Conservation (phyloP, 2,329 filamentous ascomycete species). For the Phymatotrichopsis omnivora region DNA sequence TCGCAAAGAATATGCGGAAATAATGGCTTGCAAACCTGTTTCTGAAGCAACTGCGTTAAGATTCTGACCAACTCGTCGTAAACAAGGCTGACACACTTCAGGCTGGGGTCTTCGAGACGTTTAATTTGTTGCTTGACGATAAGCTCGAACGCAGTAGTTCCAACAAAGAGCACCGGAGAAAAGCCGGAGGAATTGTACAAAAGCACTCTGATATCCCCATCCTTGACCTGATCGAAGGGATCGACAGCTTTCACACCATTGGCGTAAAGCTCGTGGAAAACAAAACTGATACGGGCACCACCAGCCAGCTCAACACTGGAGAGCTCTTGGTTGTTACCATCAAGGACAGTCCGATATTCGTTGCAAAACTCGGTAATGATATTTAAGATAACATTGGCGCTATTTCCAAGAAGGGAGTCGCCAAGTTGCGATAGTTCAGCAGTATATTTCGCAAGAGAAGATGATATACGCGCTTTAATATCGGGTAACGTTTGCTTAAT, state of each 20-base stretch:
- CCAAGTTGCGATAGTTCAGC: slow-evolving; percentile 73
- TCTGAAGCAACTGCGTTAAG: slow-evolving; percentile 75
- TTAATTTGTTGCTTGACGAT: slow-evolving; percentile 99
- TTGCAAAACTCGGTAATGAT: slow-evolving; percentile 99
- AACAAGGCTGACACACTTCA: slow-evolving; percentile 94
- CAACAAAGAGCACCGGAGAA: slow-evolving; percentile 90
- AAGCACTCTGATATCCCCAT: slow-evolving; percentile 92
- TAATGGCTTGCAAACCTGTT: slow-evolving; percentile 39
- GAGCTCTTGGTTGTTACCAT: slow-evolving; percentile 92
- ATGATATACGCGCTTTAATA: slow-evolving; percentile 94
- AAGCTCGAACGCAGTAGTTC: slow-evolving; percentile 93
- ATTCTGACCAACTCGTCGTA: slow-evolving; percentile 97
- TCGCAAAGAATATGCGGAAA: background rate
- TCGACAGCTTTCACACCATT: slow-evolving; percentile 97
- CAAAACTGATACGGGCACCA: slow-evolving; percentile 95
- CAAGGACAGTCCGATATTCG: slow-evolving; percentile 90
- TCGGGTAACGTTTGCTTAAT: slow-evolving; percentile 99
- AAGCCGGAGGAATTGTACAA: slow-evolving; percentile 99
- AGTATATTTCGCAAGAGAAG: slow-evolving; percentile 84
- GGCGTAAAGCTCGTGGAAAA: slow-evolving; percentile 96
- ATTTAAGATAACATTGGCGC: slow-evolving; percentile 90
- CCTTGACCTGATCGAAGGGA: slow-evolving; percentile 94
- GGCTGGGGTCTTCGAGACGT: slow-evolving; percentile 85
- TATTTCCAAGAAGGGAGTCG: slow-evolving; percentile 92
- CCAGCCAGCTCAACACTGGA: slow-evolving; percentile 91